Evolutionary conservation across 129 eudicot species (phyloP).

Genomic region (Escallonia rubra): DNA sequence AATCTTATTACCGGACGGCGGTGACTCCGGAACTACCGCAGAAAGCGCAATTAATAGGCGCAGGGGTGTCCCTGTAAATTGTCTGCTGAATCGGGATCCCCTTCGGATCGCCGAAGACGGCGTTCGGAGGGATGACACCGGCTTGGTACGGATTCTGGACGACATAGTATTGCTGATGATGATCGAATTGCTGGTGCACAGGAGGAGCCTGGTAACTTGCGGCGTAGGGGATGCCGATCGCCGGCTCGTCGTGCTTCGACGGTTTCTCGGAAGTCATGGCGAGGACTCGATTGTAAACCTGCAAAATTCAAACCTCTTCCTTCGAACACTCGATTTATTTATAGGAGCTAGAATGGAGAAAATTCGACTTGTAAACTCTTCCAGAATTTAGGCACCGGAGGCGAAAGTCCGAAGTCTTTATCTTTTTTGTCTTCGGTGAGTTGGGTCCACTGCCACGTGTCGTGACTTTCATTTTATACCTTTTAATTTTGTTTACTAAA

Average conservation of each 20-base stretch:
- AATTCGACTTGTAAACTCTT: too few species aligned
- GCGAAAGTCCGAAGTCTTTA: too few species aligned
- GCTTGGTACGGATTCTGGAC: constrained; percentile 49
- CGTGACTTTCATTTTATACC: too few species aligned
- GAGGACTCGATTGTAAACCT: too few species aligned
- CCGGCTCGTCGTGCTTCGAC: constrained; percentile 49
- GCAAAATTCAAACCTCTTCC: too few species aligned
- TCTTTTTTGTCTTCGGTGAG: too few species aligned
- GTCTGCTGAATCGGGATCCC: constrained; percentile 89
- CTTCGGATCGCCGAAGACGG: constrained; percentile 78
- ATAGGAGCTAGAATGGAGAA: too few species aligned
- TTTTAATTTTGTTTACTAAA: too few species aligned
- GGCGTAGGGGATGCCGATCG: constrained; percentile 71
- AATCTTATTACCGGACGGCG: constrained; percentile 47
- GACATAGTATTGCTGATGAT: constrained; percentile 38
- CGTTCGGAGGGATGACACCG: constrained; percentile 67
- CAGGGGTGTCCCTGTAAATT: constrained; percentile 84
- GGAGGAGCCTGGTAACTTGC: constrained; percentile 28
- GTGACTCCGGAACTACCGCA: constrained; percentile 70
- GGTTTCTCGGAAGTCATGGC: neutral
- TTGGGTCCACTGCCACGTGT: too few species aligned
- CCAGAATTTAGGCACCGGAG: too few species aligned
- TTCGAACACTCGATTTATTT: too few species aligned
- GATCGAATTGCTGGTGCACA: neutral
- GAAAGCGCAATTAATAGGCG: constrained; percentile 70